A percentile compares a stretch with the other conserved stretches of the same genome.
Evolutionary conservation across 495 filamentous ascomycete genomes (phyloP).

Genomic region (Aspergillus homomorphus): DNA sequence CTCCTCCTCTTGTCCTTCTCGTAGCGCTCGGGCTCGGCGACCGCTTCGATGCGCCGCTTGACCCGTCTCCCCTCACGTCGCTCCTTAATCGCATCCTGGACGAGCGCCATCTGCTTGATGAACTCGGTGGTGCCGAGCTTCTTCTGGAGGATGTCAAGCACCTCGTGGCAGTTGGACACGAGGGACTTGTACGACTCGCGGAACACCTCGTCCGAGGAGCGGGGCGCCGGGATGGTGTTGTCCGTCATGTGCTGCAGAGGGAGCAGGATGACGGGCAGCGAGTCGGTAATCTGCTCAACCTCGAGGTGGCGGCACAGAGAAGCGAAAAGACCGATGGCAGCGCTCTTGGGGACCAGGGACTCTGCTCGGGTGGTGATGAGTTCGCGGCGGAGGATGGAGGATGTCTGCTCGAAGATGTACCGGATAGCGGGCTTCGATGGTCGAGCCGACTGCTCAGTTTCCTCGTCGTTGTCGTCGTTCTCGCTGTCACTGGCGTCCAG

Average conservation of each 20-base stretch:
- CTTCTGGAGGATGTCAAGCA: conserved; percentile 73
- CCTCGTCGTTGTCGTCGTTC: conserved; percentile 39
- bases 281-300: conserved; percentile 52
- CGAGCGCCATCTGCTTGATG: conserved; percentile 61
- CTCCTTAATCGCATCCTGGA: conserved; percentile 64
- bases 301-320: conserved; percentile 57
- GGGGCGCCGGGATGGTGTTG: conserved; percentile 63
- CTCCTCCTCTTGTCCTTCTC: conserved; percentile 79
- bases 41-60: conserved; percentile 83
- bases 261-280: conserved; percentile 62
- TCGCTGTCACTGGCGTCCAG: conserved; percentile 38
- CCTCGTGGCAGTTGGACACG: conserved; percentile 63
- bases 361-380: conserved; percentile 56
- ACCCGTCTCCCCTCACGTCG: conserved; percentile 67
- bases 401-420: conserved; percentile 72
- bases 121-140: conserved; percentile 81
- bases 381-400: conserved; percentile 75
- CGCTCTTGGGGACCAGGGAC: conserved; percentile 67
- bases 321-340: conserved; percentile 69
- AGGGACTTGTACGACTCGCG: conserved; percentile 63
- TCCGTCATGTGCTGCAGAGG: conserved; percentile 85
- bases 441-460: conserved; percentile 16
- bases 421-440: conserved; percentile 51
- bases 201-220: conserved; percentile 64
- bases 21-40: conserved; percentile 73